Evolutionary conservation across 1,284 basidiomycete species (phyloP).

Genomic region (Ganoderma boninense): DNA sequence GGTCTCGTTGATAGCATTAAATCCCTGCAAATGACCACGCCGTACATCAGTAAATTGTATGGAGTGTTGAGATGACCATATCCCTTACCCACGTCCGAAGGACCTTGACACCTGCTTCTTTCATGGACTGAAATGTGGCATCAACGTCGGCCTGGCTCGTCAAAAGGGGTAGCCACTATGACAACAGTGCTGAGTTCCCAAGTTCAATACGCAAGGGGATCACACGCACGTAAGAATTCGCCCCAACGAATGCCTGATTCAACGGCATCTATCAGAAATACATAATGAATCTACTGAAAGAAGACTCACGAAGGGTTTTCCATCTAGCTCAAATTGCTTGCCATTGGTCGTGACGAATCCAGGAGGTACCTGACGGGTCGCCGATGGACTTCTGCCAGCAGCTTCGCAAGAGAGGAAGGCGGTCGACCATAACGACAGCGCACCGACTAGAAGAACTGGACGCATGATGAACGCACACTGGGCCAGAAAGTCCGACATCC

Average conservation of each 20-base stretch:
- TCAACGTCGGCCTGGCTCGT: conserved; percentile 66
- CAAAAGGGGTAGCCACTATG: conserved; percentile 64
- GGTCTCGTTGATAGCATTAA: conserved; percentile 61
- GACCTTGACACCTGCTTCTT: conserved; percentile 63
- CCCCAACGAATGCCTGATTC: conserved; percentile 47
- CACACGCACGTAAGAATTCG: conserved; percentile 47
- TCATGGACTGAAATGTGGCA: conserved; percentile 63
- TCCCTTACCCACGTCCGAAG: conserved; percentile 71
- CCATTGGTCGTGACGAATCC: conserved; percentile 57
- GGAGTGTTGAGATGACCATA: neutral
- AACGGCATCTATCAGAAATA: neutral
- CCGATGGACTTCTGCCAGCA: neutral
- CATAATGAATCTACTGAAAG: neutral
- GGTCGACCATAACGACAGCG: conserved; percentile 16
- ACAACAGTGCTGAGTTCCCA: neutral
- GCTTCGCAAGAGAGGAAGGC: neutral
- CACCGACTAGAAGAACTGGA: conserved; percentile 11
- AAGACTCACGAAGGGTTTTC: conserved; percentile 53
- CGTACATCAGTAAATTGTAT: neutral
- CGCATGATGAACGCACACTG: conserved; percentile 22
- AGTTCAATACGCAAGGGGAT: neutral
- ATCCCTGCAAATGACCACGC: conserved; percentile 44
- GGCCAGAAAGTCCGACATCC: neutral
- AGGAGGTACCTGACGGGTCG: conserved; percentile 24
- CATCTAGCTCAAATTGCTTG: conserved; percentile 52